phyloP scores from a whole-genome alignment of 768 basidiomycete species.

The Lanmaoa rubissima region DNA sequence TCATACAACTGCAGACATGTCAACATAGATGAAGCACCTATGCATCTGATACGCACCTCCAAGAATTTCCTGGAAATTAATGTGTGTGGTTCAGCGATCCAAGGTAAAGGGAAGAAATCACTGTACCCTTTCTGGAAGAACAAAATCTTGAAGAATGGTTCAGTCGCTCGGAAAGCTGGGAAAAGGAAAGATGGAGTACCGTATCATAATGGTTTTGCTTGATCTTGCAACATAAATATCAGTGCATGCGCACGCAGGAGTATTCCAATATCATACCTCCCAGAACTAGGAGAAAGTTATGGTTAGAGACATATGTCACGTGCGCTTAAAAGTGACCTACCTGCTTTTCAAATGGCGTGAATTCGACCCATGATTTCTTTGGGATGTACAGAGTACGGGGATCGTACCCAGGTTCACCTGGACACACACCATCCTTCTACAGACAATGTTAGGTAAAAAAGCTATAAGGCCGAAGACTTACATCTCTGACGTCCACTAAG shows the following conservation, averaged over 20 bases:
- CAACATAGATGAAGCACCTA: neutral
- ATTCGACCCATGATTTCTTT: conserved; percentile 66
- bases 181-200: conserved; percentile 35
- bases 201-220: conserved; percentile 98
- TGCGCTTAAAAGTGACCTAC: conserved; percentile 31
- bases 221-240: conserved; percentile 55
- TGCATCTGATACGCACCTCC: conserved; percentile 45
- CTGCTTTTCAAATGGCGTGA: conserved; percentile 96
- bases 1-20: conserved; percentile 66
- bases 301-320: neutral
- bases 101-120: conserved; percentile 5
- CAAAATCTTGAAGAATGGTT: conserved; percentile 51
- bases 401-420: conserved; percentile 86
- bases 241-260: neutral
- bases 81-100: conserved; percentile 4
- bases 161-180: conserved; percentile 14
- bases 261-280: conserved; percentile 48
- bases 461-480: conserved; percentile 29
- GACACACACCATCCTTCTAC: conserved; percentile 77
- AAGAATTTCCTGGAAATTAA: conserved; percentile 67
- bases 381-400: conserved; percentile 86
- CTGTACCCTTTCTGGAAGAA: conserved; percentile 97
- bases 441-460: neutral
- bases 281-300: conserved; percentile 51
- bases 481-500: conserved; percentile 70